Percentiles rank a stretch among this genome's conserved stretches.
Evolutionary conservation across 164 flowering plant genomes (phyloP).

Genomic region (Taxillus chinensis): DNA sequence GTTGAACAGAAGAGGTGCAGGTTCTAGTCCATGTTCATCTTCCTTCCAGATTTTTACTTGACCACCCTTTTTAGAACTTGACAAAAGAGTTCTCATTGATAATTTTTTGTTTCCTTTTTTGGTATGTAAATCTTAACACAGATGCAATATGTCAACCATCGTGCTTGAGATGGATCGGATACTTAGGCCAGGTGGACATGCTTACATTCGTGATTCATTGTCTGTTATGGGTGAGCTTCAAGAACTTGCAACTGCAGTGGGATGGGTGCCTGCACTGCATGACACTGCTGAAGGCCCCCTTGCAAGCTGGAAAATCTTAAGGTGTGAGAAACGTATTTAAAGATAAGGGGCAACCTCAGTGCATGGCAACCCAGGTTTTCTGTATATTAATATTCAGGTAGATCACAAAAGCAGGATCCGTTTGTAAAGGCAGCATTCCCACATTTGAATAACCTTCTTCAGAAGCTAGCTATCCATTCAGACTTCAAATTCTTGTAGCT

Average conservation of each 20-base stretch:
- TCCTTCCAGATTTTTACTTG: not conserved
- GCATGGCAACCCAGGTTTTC: too few relatives aligned
- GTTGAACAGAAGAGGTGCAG: constrained; percentile 57
- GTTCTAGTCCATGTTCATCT: not conserved
- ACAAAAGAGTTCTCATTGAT: too few relatives aligned
- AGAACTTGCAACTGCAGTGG: constrained; percentile 47
- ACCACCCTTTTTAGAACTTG: too few relatives aligned
- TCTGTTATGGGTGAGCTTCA: constrained; percentile 36
- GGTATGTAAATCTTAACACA: constrained; percentile 10
- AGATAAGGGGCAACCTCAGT: too few relatives aligned
- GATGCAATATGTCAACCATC: constrained; percentile 55
- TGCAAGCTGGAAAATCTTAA: constrained; percentile 49
- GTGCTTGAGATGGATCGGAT: constrained; percentile 88
- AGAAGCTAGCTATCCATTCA: too few relatives aligned
- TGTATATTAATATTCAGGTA: too few relatives aligned
- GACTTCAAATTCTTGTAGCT: too few relatives aligned
- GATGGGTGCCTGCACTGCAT: constrained; percentile 39
- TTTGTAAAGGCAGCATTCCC: too few relatives aligned
- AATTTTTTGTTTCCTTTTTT: not conserved
- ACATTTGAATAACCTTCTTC: too few relatives aligned
- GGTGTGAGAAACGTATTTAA: constrained; percentile 38
- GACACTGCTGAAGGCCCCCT: constrained; percentile 67
- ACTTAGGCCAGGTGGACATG: constrained; percentile 68
- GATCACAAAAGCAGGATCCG: too few relatives aligned
- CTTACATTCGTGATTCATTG: constrained; percentile 47